Evolutionary conservation across 495 filamentous ascomycete species (phyloP), one percentile per base, ranked within the genome.

Genomic region (Elaphomyces granulatus): DNA sequence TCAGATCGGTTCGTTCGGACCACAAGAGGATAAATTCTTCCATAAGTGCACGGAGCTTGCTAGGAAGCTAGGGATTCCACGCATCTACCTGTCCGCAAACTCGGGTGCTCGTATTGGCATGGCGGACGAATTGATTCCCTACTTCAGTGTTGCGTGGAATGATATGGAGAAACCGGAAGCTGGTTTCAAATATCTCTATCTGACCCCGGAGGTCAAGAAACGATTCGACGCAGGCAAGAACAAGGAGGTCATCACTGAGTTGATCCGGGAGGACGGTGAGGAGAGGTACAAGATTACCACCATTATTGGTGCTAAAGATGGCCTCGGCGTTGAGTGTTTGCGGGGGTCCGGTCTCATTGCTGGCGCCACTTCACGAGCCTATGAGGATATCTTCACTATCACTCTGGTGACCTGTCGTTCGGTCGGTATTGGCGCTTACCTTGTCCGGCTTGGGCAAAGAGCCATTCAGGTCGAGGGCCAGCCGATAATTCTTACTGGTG

Each of bases 401-500:
- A 98, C 90, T 21, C 71, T 98, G 46, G 92, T 98, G 34, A 98
- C 90, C 37, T 98, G 90, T 67, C 78, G 90, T 52, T 96, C 92
- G 39, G 87, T 95, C 56, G 81, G 83, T 80, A 96, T 98, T 50
- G 90, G 90, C 71, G 90, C 90, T 20, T 98, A 98, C 63, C 80
- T 98, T 42, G 90, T 98, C 46, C 87, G 90, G 51, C 81, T 98
- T 41, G 90, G 90, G 38, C 90, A 98, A 61, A 81, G 90, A 70
- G 88, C 90, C 34, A 93, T 98, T 49, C 90, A 98, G 66, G 93
- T 98, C 52, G 92, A 96, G 61, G 90, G 90, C 44, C 90, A 98
- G 66, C 90, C 90, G 9, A 98, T 98, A 64, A 98, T 98, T 52
- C 78, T 98, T 43, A 98, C 90, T 55, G 90, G 90, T 70, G 90